Conservation (phyloP, 1,284 basidiomycete genomes). For the Athelia sp. region DNA sequence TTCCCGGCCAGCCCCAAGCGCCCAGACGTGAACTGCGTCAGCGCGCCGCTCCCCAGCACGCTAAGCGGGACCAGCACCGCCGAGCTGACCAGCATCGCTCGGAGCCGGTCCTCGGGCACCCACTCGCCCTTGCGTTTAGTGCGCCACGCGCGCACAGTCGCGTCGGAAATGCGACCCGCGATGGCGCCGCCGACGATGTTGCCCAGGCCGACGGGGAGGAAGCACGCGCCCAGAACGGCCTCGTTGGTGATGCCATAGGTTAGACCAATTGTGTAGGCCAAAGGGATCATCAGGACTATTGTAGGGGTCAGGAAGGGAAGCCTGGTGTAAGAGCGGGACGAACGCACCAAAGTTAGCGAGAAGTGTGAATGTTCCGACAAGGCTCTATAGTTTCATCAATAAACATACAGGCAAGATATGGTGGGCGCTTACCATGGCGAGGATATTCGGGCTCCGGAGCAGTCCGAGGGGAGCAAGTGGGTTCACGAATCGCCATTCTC, state of each 20-base stretch:
- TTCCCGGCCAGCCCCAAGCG: slow-evolving; percentile 12
- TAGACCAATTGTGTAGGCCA: slow-evolving; percentile 33
- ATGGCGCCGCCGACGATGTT: slow-evolving; percentile 56
- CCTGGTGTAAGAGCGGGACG: background rate
- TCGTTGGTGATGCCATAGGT: slow-evolving; percentile 57
- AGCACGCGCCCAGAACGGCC: slow-evolving; percentile 55
- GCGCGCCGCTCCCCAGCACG: slow-evolving; percentile 11
- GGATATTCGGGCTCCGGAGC: slow-evolving; percentile 54
- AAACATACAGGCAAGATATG: background rate
- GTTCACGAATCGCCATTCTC: slow-evolving; percentile 41
- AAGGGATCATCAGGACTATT: slow-evolving; percentile 30
- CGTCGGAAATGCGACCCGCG: slow-evolving; percentile 20
- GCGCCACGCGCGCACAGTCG: slow-evolving; percentile 10
- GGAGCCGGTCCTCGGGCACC: slow-evolving; percentile 20
- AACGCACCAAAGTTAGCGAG: slow-evolving; percentile 41
- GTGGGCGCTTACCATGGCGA: slow-evolving; percentile 40
- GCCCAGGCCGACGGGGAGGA: slow-evolving; percentile 55
- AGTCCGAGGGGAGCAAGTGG: slow-evolving; percentile 50
- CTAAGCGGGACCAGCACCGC: slow-evolving; percentile 16
- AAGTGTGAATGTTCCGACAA: slow-evolving; percentile 32
- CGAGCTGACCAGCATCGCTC: slow-evolving; percentile 12
- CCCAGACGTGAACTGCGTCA: slow-evolving; percentile 15
- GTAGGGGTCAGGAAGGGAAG: background rate
- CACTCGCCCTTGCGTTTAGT: slow-evolving; percentile 14
- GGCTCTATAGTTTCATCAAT: slow-evolving; percentile 28